Evolutionary conservation across 139 green algal genomes (phyloP).

Genomic region (Eudorina sp.): DNA sequence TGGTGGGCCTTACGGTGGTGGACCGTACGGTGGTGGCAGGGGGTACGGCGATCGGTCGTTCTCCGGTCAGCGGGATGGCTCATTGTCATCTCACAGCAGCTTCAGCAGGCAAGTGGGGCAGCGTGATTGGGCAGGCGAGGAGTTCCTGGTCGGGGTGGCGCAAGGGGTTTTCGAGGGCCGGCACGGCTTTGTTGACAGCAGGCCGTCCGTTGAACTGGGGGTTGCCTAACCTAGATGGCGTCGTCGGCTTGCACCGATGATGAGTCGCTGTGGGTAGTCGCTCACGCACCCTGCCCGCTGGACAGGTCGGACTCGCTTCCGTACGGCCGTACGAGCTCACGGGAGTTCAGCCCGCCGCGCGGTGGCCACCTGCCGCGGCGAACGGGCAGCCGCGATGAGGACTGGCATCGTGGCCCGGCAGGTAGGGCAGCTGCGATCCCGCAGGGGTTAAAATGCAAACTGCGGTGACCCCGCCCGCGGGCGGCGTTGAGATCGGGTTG

Average conservation of each 20-base stretch:
- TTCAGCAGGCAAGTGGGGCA: no score
- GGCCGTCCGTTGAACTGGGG: no score
- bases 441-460: no score
- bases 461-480: no score
- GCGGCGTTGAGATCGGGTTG: no score
- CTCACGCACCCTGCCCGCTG: neutral
- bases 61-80: neutral
- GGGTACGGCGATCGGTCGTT: slow-evolving; percentile 18
- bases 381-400: neutral
- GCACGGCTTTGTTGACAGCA: no score
- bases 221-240: no score
- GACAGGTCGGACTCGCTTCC: neutral
- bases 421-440: neutral
- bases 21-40: neutral
- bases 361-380: neutral
- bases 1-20: no score
- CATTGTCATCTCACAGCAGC: slow-evolving; percentile 5
- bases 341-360: slow-evolving; percentile 2
- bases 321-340: neutral
- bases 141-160: no score
- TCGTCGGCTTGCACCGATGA: no score
- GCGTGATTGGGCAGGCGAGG: slow-evolving; percentile 1
- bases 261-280: neutral
- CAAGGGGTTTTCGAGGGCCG: no score
- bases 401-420: slow-evolving; percentile 35